Percentiles rank a stretch among this genome's conserved stretches.
Conservation (phyloP, 2,329 filamentous ascomycete species). For the Aspergillus japonicus region DNA sequence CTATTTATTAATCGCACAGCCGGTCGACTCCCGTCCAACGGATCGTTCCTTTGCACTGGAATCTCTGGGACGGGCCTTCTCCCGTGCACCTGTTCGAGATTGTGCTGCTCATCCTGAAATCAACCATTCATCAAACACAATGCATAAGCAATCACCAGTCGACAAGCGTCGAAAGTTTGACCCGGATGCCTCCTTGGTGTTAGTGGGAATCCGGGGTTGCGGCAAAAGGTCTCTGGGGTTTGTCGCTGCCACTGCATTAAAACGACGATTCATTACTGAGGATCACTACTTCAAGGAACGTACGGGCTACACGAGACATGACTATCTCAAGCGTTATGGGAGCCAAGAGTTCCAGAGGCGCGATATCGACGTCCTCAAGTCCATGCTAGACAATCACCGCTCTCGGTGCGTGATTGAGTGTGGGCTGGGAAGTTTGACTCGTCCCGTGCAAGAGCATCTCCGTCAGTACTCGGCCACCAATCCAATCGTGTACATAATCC, state of each 20-base stretch:
- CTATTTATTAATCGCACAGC: neutral
- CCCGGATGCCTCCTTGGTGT: slow-evolving; percentile 41
- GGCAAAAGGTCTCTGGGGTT: slow-evolving; percentile 46
- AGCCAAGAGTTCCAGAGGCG: slow-evolving; percentile 44
- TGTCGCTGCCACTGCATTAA: slow-evolving; percentile 44
- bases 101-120: neutral
- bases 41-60: neutral
- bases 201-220: slow-evolving; percentile 46
- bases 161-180: slow-evolving; percentile 29
- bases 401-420: slow-evolving; percentile 45
- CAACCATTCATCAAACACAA: slow-evolving; percentile 1
- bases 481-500: slow-evolving; percentile 43
- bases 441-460: slow-evolving; percentile 42
- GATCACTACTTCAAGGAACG: slow-evolving; percentile 46
- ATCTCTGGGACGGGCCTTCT: neutral
- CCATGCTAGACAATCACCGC: slow-evolving; percentile 46
- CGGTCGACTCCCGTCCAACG: neutral
- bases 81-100: neutral
- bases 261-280: slow-evolving; percentile 45
- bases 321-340: slow-evolving; percentile 41
- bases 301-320: slow-evolving; percentile 43
- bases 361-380: slow-evolving; percentile 43
- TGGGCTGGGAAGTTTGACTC: slow-evolving; percentile 44
- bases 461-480: slow-evolving; percentile 38
- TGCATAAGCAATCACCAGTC: slow-evolving; percentile 12